Percentiles rank a stretch among this genome's conserved stretches.
phyloP scores from a whole-genome alignment of 2,329 filamentous ascomycete genomes.

The Rhexocercosporidium sp. region DNA sequence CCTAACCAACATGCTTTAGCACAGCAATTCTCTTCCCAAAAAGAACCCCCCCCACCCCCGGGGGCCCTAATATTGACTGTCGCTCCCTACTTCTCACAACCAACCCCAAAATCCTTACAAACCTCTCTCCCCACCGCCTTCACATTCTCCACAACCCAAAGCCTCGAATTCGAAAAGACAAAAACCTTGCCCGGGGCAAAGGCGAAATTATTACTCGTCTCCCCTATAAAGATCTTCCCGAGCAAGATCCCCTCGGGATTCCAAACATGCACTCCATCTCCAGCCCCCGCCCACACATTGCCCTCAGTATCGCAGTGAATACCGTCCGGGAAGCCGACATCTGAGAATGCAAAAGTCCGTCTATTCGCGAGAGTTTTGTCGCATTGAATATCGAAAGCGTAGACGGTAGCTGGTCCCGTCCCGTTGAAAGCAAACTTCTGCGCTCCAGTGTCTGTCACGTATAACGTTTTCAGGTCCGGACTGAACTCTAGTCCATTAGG shows the following conservation, averaged over 20 bases:
- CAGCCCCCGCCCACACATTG: constrained; percentile 11
- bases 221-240: constrained; percentile 17
- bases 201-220: constrained; percentile 18
- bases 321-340: constrained; percentile 6
- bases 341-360: constrained; percentile 10
- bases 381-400: constrained; percentile 6
- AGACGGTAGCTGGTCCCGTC: constrained; percentile 10
- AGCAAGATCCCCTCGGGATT: constrained; percentile 8
- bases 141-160: constrained; percentile 19
- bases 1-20: no score
- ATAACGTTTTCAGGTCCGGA: constrained; percentile 11
- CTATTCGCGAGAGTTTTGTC: neutral
- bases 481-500: constrained; percentile 17
- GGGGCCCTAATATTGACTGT: neutral
- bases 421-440: constrained; percentile 10
- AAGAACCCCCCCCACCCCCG: no score
- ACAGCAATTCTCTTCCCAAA: no score
- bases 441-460: constrained; percentile 13
- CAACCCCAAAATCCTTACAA: constrained; percentile 12
- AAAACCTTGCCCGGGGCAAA: constrained; percentile 16
- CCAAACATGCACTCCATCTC: constrained; percentile 15
- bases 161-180: constrained; percentile 12
- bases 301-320: constrained; percentile 16
- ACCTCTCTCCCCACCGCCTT: constrained; percentile 16
- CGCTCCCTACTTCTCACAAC: neutral